Evolutionary conservation across 768 basidiomycete genomes (phyloP).

Genomic region (Exsudoporus frostii): DNA sequence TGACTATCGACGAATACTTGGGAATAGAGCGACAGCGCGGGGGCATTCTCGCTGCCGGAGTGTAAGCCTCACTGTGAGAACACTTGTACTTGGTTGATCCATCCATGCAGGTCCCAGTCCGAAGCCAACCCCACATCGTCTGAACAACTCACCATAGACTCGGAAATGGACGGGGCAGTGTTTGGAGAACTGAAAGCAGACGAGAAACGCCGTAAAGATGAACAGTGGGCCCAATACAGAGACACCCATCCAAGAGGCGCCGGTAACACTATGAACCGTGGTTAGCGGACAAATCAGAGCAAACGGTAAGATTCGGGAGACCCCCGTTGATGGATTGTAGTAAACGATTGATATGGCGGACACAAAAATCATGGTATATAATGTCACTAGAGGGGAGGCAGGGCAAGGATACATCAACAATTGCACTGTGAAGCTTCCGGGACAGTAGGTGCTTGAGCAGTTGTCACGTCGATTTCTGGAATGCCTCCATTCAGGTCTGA

Average conservation of each 20-base stretch:
- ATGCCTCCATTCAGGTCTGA: neutral
- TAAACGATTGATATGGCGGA: conserved; percentile 22
- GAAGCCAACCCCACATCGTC: conserved; percentile 65
- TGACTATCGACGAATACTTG: conserved; percentile 95
- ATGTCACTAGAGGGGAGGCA: conserved; percentile 11
- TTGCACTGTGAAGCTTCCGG: conserved; percentile 87
- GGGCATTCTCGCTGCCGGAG: conserved; percentile 84
- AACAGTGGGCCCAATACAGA: conserved; percentile 87
- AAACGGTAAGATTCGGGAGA: conserved; percentile 7
- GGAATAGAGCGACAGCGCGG: conserved; percentile 80
- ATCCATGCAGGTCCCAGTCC: conserved; percentile 54
- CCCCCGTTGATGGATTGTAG: conserved; percentile 9
- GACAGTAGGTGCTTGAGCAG: conserved; percentile 59
- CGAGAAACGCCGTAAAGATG: conserved; percentile 78
- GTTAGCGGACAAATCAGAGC: conserved; percentile 30
- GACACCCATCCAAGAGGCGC: conserved; percentile 85
- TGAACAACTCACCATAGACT: conserved; percentile 73
- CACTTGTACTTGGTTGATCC: conserved; percentile 2
- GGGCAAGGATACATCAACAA: conserved; percentile 48
- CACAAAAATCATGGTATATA: conserved; percentile 29
- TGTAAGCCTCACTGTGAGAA: conserved; percentile 47
- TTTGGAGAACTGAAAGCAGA: conserved; percentile 69
- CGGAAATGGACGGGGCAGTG: conserved; percentile 80
- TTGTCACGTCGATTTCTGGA: conserved; percentile 90
- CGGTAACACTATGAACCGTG: conserved; percentile 97